phyloP scores from a whole-genome alignment of 1,284 basidiomycete genomes.

The Phaffia rhodozyma region DNA sequence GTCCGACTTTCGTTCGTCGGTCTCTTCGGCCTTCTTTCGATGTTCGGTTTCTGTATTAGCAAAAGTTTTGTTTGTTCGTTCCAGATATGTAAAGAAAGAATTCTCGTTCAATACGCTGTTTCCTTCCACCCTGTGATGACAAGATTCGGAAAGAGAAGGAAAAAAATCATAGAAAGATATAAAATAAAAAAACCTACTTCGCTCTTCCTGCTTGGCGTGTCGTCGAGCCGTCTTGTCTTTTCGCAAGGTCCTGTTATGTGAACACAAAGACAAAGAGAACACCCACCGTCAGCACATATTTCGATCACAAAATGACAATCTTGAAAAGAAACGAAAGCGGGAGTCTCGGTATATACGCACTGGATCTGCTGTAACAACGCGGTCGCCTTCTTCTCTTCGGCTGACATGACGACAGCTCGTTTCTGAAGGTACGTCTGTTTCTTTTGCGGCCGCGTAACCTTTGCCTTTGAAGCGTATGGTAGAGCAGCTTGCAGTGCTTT shows the following conservation, averaged over 20 bases:
- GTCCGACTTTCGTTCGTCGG: conserved; percentile 53
- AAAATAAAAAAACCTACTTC: conserved; percentile 23
- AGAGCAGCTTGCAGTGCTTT: conserved; percentile 77
- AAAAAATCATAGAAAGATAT: background rate
- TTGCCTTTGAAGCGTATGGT: conserved; percentile 88
- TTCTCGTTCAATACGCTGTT: conserved; percentile 7
- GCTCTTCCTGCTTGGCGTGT: conserved; percentile 70
- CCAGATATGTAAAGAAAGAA: background rate
- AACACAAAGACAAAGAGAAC: no score
- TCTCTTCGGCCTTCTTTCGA: conserved; percentile 56
- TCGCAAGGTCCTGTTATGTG: conserved; percentile 43
- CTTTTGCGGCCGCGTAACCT: conserved; percentile 60
- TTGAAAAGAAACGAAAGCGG: no score
- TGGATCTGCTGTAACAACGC: conserved; percentile 91
- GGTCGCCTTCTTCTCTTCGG: conserved; percentile 84
- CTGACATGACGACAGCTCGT: conserved; percentile 86
- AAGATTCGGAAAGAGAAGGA: conserved; percentile 1
- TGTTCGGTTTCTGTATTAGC: conserved; percentile 34
- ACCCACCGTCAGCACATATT: no score
- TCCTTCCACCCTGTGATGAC: conserved; percentile 19
- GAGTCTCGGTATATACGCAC: conserved; percentile 26
- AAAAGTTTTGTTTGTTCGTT: background rate
- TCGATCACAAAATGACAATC: no score
- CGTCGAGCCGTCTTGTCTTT: conserved; percentile 71
- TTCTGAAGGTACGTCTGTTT: conserved; percentile 76